These are phyloP conservation scores for Kurtzmaniella quercitrusa DNA, from an alignment of 1,139 yeast genomes.

Conservation along the genomic window DNA sequence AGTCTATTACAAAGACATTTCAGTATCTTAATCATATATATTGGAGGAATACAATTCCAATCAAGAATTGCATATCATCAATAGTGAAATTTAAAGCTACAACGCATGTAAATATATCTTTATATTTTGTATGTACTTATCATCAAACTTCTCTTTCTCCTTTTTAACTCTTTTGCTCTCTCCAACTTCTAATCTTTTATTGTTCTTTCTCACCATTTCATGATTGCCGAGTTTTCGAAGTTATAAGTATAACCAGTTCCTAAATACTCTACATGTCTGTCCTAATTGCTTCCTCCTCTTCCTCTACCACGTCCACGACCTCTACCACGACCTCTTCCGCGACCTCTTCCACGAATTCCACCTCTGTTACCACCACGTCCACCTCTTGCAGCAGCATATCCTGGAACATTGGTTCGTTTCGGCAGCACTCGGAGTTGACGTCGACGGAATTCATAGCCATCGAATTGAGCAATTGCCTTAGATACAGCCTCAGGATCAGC, in stretches of 20 bases:
- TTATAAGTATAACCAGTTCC: too few species aligned
- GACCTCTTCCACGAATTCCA: constrained; percentile 18
- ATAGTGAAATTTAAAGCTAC: too few species aligned
- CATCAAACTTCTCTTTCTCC: too few species aligned
- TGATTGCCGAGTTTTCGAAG: too few species aligned
- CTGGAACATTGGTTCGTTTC: constrained; percentile 41
- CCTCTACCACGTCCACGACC: constrained; percentile 19
- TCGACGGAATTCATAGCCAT: constrained; percentile 33
- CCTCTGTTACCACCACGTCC: constrained; percentile 22
- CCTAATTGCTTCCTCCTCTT: constrained; percentile 12
- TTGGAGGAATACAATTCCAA: too few species aligned
- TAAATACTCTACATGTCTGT: neutral
- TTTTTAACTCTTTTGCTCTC: too few species aligned
- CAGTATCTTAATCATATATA: too few species aligned
- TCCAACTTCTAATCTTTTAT: too few species aligned
- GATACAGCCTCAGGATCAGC: constrained; percentile 24
- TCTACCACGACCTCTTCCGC: constrained; percentile 15
- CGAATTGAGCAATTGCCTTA: constrained; percentile 32
- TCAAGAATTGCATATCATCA: too few species aligned
- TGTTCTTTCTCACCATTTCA: neutral
- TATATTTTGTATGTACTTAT: too few species aligned
- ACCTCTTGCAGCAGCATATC: constrained; percentile 21
- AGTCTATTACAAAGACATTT: too few species aligned
- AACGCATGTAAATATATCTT: too few species aligned
- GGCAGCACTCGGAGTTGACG: constrained; percentile 34